phyloP scores from a whole-genome alignment of 2,329 filamentous ascomycete genomes.

The Microascus cirrosus region DNA sequence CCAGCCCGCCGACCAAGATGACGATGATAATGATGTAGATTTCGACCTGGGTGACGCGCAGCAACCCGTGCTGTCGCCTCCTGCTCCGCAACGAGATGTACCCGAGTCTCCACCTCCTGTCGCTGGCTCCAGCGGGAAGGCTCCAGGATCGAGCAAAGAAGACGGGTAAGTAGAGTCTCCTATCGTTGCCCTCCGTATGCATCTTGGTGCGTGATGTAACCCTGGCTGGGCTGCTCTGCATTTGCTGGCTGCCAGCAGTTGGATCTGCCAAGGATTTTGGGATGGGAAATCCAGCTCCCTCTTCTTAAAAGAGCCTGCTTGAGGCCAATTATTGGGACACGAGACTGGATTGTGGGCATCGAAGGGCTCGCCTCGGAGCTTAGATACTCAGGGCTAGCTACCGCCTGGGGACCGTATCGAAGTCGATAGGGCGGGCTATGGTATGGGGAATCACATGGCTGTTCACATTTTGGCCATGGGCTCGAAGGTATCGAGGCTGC shows the following conservation, averaged over 20 bases:
- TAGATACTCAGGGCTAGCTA: neutral
- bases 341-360: neutral
- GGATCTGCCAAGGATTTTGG: too few species aligned
- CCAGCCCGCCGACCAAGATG: slow-evolving; percentile 25
- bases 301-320: neutral
- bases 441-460: neutral
- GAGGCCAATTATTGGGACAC: neutral
- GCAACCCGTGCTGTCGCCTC: slow-evolving; percentile 15
- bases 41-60: slow-evolving; percentile 41
- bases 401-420: neutral
- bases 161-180: slow-evolving; percentile 25
- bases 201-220: neutral
- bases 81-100: slow-evolving; percentile 9
- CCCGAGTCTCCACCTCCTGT: neutral
- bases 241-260: too few species aligned
- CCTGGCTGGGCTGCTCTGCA: neutral
- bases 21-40: slow-evolving; percentile 47
- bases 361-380: neutral
- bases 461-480: neutral
- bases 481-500: neutral
- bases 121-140: neutral
- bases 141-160: slow-evolving; percentile 18
- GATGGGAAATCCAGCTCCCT: neutral
- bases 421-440: neutral
- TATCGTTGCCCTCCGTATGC: neutral